A percentile compares a stretch with the other conserved stretches of the same genome.
Evolutionary conservation across 495 filamentous ascomycete genomes (phyloP).

Genomic region (Emericellopsis terricola): DNA sequence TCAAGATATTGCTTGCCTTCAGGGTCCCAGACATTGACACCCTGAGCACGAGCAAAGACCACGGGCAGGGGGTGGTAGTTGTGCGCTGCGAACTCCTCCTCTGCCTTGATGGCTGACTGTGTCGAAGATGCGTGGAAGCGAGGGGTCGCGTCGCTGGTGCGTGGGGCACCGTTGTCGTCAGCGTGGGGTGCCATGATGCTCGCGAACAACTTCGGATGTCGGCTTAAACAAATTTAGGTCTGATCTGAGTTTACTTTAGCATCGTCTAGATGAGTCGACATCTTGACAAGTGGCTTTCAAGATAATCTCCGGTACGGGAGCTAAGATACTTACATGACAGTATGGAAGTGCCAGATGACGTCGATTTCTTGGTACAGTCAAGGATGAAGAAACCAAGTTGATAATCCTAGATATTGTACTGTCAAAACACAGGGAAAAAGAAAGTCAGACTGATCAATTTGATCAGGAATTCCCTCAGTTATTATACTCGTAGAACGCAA

Average conservation of each 20-base stretch:
- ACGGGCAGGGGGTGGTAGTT: slow-evolving; percentile 97
- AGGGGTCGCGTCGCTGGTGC: slow-evolving; percentile 16
- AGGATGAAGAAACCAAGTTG: no score
- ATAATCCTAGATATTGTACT: no score
- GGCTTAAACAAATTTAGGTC: not conserved
- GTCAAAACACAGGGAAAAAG: no score
- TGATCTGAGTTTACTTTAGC: not conserved
- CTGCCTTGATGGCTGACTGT: slow-evolving; percentile 57
- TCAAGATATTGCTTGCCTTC: slow-evolving; percentile 95
- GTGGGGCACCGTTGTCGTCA: slow-evolving; percentile 16
- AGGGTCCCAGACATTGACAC: slow-evolving; percentile 87
- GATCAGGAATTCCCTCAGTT: no score
- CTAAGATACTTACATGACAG: no score
- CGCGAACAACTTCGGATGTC: not conserved
- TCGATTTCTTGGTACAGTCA: no score
- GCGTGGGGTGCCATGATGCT: slow-evolving; percentile 40
- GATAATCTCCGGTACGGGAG: no score
- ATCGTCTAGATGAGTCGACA: no score
- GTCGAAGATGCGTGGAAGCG: slow-evolving; percentile 69
- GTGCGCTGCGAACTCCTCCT: slow-evolving; percentile 80
- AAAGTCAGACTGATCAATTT: no score
- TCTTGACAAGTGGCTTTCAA: no score
- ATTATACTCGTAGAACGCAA: no score
- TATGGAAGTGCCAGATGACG: no score
- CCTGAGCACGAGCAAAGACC: slow-evolving; percentile 68